Conservation (phyloP, 1,284 basidiomycete genomes). For the Ganoderma resinaceum region DNA sequence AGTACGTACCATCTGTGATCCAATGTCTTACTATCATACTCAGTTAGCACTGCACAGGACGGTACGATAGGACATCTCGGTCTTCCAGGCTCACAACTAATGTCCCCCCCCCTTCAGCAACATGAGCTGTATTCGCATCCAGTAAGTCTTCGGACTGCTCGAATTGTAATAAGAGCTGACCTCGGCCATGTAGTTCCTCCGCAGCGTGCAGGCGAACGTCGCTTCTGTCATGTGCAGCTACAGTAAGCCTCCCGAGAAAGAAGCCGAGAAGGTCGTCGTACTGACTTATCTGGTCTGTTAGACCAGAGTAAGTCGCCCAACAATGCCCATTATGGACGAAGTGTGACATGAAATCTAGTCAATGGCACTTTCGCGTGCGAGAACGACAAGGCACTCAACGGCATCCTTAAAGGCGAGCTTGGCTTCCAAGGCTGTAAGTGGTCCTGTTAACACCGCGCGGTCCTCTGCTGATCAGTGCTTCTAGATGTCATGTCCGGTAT, state of each 20-base stretch:
- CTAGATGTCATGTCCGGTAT: constrained; percentile 40
- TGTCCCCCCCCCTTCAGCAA: constrained; percentile 42
- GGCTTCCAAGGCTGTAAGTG: constrained; percentile 73
- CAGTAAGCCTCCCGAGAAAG: constrained; percentile 43
- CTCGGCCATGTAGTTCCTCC: constrained; percentile 53
- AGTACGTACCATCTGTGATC: constrained; percentile 43
- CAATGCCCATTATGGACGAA: rapidly evolving
- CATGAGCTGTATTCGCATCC: constrained; percentile 64
- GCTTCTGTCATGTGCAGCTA: constrained; percentile 79
- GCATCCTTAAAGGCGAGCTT: constrained; percentile 76
- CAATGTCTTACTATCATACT: neutral
- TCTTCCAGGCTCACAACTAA: neutral
- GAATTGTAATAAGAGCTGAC: neutral
- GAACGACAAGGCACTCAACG: constrained; percentile 72
- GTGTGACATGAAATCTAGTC: constrained; percentile 40
- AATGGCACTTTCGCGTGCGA: constrained; percentile 75
- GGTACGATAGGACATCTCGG: constrained; percentile 6
- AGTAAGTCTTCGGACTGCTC: constrained; percentile 36
- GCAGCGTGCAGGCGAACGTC: constrained; percentile 70
- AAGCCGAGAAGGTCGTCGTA: neutral
- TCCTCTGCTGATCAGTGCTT: neutral
- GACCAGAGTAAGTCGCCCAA: constrained; percentile 48
- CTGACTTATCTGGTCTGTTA: constrained; percentile 23
- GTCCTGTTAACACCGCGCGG: no score
- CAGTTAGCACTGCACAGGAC: constrained; percentile 13